Evolutionary conservation across 1,284 basidiomycete species (phyloP).

Genomic region (Schizopora paradoxa): DNA sequence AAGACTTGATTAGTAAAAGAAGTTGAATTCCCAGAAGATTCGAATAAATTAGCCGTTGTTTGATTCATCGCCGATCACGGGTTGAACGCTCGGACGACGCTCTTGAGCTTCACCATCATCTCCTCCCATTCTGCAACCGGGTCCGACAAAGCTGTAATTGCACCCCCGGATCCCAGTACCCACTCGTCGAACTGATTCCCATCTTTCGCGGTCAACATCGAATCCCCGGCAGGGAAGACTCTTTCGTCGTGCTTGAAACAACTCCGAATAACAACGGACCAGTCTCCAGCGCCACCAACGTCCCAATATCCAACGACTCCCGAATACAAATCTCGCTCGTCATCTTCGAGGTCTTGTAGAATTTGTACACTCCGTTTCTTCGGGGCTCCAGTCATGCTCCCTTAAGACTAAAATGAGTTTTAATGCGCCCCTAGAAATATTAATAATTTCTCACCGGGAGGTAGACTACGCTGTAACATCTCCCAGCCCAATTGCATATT

Average conservation of each 20-base stretch:
- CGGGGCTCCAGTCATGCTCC: slow-evolving; percentile 97
- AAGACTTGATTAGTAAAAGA: slow-evolving; percentile 11
- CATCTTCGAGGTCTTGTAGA: slow-evolving; percentile 74
- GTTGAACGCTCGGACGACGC: slow-evolving; percentile 58
- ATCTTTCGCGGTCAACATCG: background rate
- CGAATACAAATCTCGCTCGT: slow-evolving; percentile 82
- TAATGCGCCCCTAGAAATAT: slow-evolving; percentile 21
- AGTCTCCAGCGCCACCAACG: slow-evolving; percentile 84
- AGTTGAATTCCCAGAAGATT: slow-evolving; percentile 4
- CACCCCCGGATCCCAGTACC: slow-evolving; percentile 88
- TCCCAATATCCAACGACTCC: slow-evolving; percentile 92
- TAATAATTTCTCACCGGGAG: too few relatives aligned
- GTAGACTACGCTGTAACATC: slow-evolving; percentile 73
- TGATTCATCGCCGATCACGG: background rate
- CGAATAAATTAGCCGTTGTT: background rate
- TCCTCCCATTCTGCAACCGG: slow-evolving; percentile 91
- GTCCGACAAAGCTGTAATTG: slow-evolving; percentile 91
- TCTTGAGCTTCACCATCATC: slow-evolving; percentile 80
- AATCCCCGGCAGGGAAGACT: background rate
- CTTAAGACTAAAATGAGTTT: slow-evolving; percentile 33
- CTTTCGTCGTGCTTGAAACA: slow-evolving; percentile 69
- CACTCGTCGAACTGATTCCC: slow-evolving; percentile 45
- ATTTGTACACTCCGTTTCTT: slow-evolving; percentile 93
- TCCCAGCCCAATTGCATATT: slow-evolving; percentile 65
- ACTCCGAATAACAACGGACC: slow-evolving; percentile 94